phyloP scores from a whole-genome alignment of 2,329 filamentous ascomycete genomes.

The Colletotrichum ledebouriae region DNA sequence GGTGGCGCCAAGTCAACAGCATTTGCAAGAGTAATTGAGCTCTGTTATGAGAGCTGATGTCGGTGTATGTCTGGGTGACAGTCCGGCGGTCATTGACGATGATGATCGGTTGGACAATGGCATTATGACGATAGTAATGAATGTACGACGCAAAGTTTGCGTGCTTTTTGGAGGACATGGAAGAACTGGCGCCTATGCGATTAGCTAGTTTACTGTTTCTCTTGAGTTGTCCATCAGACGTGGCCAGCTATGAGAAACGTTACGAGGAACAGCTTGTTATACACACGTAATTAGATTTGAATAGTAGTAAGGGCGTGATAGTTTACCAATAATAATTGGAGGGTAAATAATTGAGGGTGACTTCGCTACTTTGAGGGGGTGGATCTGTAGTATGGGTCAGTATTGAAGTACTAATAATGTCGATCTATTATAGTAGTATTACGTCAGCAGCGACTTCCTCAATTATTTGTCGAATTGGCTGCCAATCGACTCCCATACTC shows the following conservation, averaged over 20 bases:
- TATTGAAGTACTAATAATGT: too few relatives aligned
- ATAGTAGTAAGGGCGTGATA: too few relatives aligned
- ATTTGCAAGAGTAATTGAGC: slow-evolving; percentile 19
- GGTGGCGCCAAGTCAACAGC: slow-evolving; percentile 2
- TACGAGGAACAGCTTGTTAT: slow-evolving; percentile 33
- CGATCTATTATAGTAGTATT: too few relatives aligned
- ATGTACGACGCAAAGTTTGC: slow-evolving; percentile 38
- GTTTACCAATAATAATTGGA: too few relatives aligned
- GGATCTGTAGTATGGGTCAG: too few relatives aligned
- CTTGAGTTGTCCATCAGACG: slow-evolving; percentile 9
- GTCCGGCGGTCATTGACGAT: slow-evolving; percentile 33
- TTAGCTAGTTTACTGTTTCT: slow-evolving; percentile 25
- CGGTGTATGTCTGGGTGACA: slow-evolving; percentile 37
- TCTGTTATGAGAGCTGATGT: slow-evolving; percentile 18
- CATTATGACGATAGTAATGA: slow-evolving; percentile 43
- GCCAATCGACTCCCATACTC: too few relatives aligned
- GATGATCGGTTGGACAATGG: slow-evolving; percentile 37
- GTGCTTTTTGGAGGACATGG: slow-evolving; percentile 36
- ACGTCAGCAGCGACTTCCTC: too few relatives aligned
- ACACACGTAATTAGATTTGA: slow-evolving; percentile 32
- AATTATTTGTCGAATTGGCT: too few relatives aligned
- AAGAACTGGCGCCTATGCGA: slow-evolving; percentile 8
- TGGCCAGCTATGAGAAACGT: slow-evolving; percentile 23
- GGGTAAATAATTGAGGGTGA: too few relatives aligned
- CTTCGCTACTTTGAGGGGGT: too few relatives aligned